Evolutionary conservation across 345 rosid species (phyloP).

Genomic region (Luvunga scandens): DNA sequence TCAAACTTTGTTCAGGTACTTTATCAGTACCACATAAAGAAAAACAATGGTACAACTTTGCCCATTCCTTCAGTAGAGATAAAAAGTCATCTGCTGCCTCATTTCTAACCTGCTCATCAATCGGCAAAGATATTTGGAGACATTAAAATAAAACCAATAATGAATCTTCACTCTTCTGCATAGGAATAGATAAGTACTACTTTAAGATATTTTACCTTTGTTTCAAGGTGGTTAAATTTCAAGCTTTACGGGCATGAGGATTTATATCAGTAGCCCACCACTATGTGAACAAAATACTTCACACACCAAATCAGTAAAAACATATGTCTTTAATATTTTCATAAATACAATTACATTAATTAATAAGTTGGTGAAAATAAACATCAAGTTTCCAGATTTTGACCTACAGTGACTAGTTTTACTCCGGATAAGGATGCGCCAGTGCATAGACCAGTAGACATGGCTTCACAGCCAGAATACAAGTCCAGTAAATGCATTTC

Average conservation of each 20-base stretch:
- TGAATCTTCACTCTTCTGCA: not conserved
- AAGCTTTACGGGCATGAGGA: constrained; percentile 36
- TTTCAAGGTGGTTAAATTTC: constrained; percentile 36
- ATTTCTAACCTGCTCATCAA: constrained; percentile 21
- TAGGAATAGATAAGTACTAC: not conserved
- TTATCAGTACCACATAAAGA: not conserved
- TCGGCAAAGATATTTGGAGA: not conserved
- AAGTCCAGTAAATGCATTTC: constrained; percentile 35
- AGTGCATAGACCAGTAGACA: constrained; percentile 48
- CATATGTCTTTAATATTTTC: too few species aligned
- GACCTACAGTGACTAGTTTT: constrained; percentile 31
- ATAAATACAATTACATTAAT: not conserved
- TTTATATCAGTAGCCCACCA: constrained; percentile 47
- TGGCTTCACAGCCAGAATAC: constrained; percentile 46
- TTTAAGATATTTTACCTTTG: constrained; percentile 26
- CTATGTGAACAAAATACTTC: constrained; percentile 13
- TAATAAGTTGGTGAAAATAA: not conserved
- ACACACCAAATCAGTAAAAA: not conserved
- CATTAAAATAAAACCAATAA: not conserved
- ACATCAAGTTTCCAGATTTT: not conserved
- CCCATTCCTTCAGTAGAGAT: constrained; percentile 22
- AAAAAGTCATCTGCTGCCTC: constrained; percentile 26
- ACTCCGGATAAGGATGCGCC: constrained; percentile 39
- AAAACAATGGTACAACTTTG: constrained; percentile 14
- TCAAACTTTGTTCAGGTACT: not conserved